Percentiles rank a stretch among this genome's conserved stretches.
phyloP scores from a whole-genome alignment of 2,329 filamentous ascomycete species.

The Cytospora piceicola region DNA sequence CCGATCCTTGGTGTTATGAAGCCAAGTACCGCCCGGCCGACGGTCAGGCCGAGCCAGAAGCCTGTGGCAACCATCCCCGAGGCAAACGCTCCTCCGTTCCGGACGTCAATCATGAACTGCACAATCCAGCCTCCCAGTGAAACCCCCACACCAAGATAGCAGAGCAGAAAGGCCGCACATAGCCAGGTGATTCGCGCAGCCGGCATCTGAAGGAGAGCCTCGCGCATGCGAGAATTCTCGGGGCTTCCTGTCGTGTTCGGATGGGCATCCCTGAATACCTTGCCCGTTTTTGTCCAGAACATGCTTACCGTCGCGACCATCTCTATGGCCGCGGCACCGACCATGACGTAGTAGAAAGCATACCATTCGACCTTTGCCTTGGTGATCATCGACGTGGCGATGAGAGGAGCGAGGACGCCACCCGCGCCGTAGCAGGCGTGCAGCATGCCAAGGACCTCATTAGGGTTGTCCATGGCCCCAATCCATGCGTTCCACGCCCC shows the following conservation, averaged over 20 bases:
- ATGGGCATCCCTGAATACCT: conserved; percentile 52
- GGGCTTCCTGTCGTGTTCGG: conserved; percentile 36
- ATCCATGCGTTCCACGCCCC: conserved; percentile 56
- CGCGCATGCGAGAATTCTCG: conserved; percentile 38
- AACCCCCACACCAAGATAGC: conserved; percentile 77
- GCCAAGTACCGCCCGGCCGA: conserved; percentile 71
- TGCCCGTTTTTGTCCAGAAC: conserved; percentile 64
- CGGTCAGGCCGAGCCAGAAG: conserved; percentile 79
- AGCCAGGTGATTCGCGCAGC: conserved; percentile 66
- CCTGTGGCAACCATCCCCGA: conserved; percentile 77
- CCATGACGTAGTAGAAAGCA: conserved; percentile 75
- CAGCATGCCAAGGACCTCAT: conserved; percentile 70
- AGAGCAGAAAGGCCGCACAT: conserved; percentile 72
- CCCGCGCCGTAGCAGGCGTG: conserved; percentile 72
- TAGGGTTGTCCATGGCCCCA: conserved; percentile 70
- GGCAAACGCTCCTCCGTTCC: conserved; percentile 68
- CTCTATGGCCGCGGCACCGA: conserved; percentile 60
- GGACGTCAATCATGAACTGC: conserved; percentile 78
- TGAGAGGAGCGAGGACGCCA: conserved; percentile 68
- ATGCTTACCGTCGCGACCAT: conserved; percentile 50
- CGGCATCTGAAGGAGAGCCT: conserved; percentile 48
- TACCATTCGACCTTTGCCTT: conserved; percentile 67
- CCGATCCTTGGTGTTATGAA: conserved; percentile 75
- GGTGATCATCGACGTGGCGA: conserved; percentile 72
- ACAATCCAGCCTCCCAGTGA: conserved; percentile 83